Evolutionary conservation across 148 eudicot genomes (phyloP).

Genomic region (Amaranthus cruentus): DNA sequence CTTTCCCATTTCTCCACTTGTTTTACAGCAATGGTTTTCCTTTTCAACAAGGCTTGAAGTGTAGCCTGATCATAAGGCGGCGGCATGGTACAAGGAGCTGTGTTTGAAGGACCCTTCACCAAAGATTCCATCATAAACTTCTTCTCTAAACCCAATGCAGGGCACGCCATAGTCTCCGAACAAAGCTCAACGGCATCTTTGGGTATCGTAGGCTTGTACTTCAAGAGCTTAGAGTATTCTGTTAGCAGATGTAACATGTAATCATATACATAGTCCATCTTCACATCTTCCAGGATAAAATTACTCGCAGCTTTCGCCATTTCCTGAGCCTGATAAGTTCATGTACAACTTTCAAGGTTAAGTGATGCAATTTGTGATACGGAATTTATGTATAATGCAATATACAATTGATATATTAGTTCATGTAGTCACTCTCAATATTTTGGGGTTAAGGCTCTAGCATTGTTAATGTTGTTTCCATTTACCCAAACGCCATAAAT

Average conservation of each 20-base stretch:
- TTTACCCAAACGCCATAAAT: too few species aligned
- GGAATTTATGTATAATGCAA: neutral
- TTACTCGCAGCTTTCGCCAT: slow-evolving; percentile 58
- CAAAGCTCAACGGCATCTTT: slow-evolving; percentile 60
- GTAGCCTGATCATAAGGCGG: slow-evolving; percentile 42
- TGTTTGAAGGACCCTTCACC: slow-evolving; percentile 45
- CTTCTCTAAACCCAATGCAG: slow-evolving; percentile 42
- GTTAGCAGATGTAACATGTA: slow-evolving; percentile 78
- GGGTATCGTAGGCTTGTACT: slow-evolving; percentile 57
- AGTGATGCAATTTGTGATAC: neutral
- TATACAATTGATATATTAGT: too few species aligned
- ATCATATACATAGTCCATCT: slow-evolving; percentile 76
- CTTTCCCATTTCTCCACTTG: slow-evolving; percentile 60
- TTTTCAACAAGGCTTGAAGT: slow-evolving; percentile 25
- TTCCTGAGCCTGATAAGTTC: slow-evolving; percentile 51
- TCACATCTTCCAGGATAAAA: slow-evolving; percentile 50
- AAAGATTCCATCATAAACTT: slow-evolving; percentile 57
- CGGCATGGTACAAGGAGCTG: slow-evolving; percentile 59
- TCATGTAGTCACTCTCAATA: too few species aligned
- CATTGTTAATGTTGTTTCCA: too few species aligned
- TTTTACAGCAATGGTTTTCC: slow-evolving; percentile 30
- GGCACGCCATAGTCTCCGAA: slow-evolving; percentile 68
- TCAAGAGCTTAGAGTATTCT: slow-evolving; percentile 67
- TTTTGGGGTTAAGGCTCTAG: too few species aligned
- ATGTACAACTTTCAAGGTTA: neutral